Evolutionary conservation across 2,329 filamentous ascomycete species (phyloP).

Genomic region (Meredithiella fracta): DNA sequence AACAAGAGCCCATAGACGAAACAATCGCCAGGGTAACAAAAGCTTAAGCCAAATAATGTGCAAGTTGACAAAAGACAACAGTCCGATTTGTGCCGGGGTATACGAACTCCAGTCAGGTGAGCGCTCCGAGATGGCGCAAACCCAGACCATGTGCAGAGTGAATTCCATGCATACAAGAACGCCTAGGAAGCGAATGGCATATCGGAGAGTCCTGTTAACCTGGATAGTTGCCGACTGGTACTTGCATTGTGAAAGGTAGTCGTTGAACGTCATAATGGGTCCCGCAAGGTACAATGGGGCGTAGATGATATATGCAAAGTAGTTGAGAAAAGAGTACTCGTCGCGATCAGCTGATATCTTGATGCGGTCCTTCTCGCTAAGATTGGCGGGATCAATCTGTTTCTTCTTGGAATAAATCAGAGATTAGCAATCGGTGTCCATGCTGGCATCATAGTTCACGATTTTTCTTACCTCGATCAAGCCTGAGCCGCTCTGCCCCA

Average conservation of each 20-base stretch:
- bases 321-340: slow-evolving; percentile 72
- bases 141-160: slow-evolving; percentile 80
- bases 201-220: slow-evolving; percentile 53
- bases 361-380: slow-evolving; percentile 81
- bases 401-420: slow-evolving; percentile 65
- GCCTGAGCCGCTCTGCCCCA: slow-evolving; percentile 41
- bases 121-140: slow-evolving; percentile 76
- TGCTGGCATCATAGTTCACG: background rate
- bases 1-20: slow-evolving; percentile 84
- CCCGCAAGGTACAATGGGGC: slow-evolving; percentile 85
- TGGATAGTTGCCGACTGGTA: slow-evolving; percentile 59
- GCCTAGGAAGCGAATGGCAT: slow-evolving; percentile 66
- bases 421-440: slow-evolving; percentile 35
- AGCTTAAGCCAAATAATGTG: slow-evolving; percentile 97
- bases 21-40: slow-evolving; percentile 92
- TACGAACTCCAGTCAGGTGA: slow-evolving; percentile 68
- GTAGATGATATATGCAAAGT: slow-evolving; percentile 77
- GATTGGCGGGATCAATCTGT: slow-evolving; percentile 70
- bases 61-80: slow-evolving; percentile 90
- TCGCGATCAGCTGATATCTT: slow-evolving; percentile 51
- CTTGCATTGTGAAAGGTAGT: slow-evolving; percentile 78
- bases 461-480: slow-evolving; percentile 55
- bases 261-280: slow-evolving; percentile 93
- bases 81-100: slow-evolving; percentile 69
- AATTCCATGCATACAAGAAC: slow-evolving; percentile 80